phyloP scores from a whole-genome alignment of 2,329 filamentous ascomycete genomes.

The Ascochyta pisi region DNA sequence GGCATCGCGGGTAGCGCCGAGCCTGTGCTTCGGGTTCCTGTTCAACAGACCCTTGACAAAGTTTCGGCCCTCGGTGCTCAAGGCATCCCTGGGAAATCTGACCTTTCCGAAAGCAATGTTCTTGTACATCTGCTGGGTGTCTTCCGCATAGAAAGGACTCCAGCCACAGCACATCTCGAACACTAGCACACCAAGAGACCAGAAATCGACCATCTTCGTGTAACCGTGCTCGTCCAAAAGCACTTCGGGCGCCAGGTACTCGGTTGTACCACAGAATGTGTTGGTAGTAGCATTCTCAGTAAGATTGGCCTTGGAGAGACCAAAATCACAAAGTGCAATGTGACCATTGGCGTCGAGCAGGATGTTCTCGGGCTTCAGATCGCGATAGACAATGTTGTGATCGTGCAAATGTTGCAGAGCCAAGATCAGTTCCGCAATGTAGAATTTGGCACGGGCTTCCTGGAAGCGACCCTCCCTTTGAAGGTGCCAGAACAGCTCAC shows the following conservation, averaged over 20 bases:
- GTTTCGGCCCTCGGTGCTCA: slow-evolving; percentile 93
- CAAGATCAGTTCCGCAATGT: slow-evolving; percentile 96
- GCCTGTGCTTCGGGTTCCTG: slow-evolving; percentile 92
- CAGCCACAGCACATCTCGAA: slow-evolving; percentile 99
- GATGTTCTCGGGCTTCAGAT: slow-evolving; percentile 98
- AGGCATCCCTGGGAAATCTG: slow-evolving; percentile 89
- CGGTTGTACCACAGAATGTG: slow-evolving; percentile 97
- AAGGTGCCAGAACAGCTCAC: slow-evolving; percentile 97
- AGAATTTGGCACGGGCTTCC: slow-evolving; percentile 95
- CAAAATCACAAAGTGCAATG: slow-evolving; percentile 97
- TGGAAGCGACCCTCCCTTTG: slow-evolving; percentile 97
- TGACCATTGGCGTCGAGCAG: slow-evolving; percentile 95
- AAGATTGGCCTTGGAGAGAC: slow-evolving; percentile 94
- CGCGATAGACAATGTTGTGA: slow-evolving; percentile 97
- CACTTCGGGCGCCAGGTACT: slow-evolving; percentile 95
- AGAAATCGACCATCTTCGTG: slow-evolving; percentile 99
- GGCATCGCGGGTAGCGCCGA: slow-evolving; percentile 89
- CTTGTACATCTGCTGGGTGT: slow-evolving; percentile 99
- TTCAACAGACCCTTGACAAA: slow-evolving; percentile 98
- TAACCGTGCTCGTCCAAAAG: slow-evolving; percentile 95
- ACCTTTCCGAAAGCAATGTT: slow-evolving; percentile 99
- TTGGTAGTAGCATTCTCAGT: slow-evolving; percentile 98
- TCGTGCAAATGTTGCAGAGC: slow-evolving; percentile 94
- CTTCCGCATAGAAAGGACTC: slow-evolving; percentile 98
- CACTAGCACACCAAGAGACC: slow-evolving; percentile 95